A percentile compares a stretch with the other conserved stretches of the same genome.
These are phyloP conservation scores for Pyrenophora seminiperda DNA, from an alignment of 2,329 filamentous ascomycete genomes.

Conservation along the genomic window DNA sequence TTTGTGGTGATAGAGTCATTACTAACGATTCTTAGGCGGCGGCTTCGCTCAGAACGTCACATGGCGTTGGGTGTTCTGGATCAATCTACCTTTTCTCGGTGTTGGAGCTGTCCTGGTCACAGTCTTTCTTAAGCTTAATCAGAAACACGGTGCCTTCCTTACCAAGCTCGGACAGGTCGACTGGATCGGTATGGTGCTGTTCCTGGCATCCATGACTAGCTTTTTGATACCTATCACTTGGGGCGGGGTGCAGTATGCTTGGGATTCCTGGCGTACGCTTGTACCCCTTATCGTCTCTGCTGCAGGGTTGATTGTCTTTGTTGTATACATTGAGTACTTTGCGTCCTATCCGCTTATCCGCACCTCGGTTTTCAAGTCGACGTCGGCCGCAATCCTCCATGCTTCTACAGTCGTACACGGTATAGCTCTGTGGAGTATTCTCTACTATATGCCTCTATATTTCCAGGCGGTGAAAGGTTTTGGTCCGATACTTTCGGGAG, in stretches of 20 bases:
- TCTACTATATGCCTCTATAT: slow-evolving; percentile 53
- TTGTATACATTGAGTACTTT: slow-evolving; percentile 60
- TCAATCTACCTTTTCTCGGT: slow-evolving; percentile 64
- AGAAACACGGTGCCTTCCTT: slow-evolving; percentile 53
- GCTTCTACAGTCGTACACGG: slow-evolving; percentile 63
- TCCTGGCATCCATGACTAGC: slow-evolving; percentile 63
- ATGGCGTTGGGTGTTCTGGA: slow-evolving; percentile 70
- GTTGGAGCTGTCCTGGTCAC: slow-evolving; percentile 56
- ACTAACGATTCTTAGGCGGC: slow-evolving; percentile 47
- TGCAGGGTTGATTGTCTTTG: slow-evolving; percentile 58
- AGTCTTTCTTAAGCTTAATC: slow-evolving; percentile 60
- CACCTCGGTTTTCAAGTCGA: slow-evolving; percentile 54
- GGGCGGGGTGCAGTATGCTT: slow-evolving; percentile 69
- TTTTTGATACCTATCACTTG: slow-evolving; percentile 68
- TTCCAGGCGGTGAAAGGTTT: slow-evolving; percentile 50
- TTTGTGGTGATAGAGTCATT: background rate
- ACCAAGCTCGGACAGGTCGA: slow-evolving; percentile 63
- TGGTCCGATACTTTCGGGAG: slow-evolving; percentile 46
- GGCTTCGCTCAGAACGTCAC: slow-evolving; percentile 58
- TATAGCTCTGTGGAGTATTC: slow-evolving; percentile 51
- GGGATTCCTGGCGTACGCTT: slow-evolving; percentile 66
- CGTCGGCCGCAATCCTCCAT: slow-evolving; percentile 58
- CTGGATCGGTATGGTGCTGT: slow-evolving; percentile 66
- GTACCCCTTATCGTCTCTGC: slow-evolving; percentile 64
- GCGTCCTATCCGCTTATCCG: slow-evolving; percentile 59